These are phyloP conservation scores for Aspergillus taichungensis DNA, from an alignment of 495 filamentous ascomycete species.

Conservation along the genomic window DNA sequence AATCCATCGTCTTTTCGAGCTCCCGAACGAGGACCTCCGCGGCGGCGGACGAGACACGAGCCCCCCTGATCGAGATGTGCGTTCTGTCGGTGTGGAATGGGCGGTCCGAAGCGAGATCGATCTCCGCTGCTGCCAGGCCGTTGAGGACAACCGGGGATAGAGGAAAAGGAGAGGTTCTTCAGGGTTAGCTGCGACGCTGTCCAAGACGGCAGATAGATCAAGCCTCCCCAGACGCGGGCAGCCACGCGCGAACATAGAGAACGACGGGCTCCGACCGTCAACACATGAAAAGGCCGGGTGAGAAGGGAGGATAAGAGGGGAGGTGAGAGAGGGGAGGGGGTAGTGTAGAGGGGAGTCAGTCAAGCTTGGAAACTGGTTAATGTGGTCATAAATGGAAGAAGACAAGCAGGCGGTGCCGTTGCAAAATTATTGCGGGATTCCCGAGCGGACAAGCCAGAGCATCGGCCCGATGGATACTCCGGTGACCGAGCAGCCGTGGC, in stretches of 20 bases:
- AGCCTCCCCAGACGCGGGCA: constrained; percentile 33
- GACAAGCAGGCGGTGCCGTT: not conserved
- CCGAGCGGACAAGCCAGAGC: no score
- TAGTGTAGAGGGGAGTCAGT: not conserved
- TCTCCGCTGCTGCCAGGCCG: constrained; percentile 17
- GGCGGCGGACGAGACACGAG: not conserved
- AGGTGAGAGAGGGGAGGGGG: constrained; percentile 2
- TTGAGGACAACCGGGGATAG: constrained; percentile 36
- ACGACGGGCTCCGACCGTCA: constrained; percentile 9
- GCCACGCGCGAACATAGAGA: constrained; percentile 35
- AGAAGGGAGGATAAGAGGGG: not conserved
- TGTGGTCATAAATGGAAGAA: not conserved
- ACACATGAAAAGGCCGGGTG: constrained; percentile 7
- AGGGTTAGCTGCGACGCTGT: constrained; percentile 26
- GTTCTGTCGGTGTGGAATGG: not conserved
- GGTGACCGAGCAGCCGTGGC: no score
- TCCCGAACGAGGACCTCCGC: constrained; percentile 9
- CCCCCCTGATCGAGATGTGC: not conserved
- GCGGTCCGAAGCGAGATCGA: constrained; percentile 4
- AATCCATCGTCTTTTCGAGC: constrained; percentile 21
- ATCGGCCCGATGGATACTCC: no score
- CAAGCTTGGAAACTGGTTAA: constrained; percentile 16
- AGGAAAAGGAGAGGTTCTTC: constrained; percentile 40
- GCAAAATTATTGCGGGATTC: no score
- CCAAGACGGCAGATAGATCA: constrained; percentile 27